Conservation (phyloP, 768 basidiomycete species). For the Tulasnella sp. region DNA sequence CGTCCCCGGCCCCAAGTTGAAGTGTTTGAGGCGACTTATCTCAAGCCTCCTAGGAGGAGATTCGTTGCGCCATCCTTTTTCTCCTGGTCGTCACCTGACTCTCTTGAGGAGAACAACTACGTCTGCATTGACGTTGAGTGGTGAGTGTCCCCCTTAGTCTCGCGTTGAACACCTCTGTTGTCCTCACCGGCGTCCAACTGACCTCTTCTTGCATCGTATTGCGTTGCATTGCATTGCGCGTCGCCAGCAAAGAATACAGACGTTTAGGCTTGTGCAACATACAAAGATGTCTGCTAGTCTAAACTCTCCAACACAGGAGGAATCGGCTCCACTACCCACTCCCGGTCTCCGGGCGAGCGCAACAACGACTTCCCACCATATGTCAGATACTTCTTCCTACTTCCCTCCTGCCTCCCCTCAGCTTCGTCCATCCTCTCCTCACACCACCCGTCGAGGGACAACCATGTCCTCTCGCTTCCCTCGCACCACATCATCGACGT, state of each 20-base stretch:
- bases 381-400: conserved; percentile 11
- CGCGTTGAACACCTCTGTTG: neutral
- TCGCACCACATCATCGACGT: conserved; percentile 9
- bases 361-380: neutral
- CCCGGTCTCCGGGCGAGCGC: neutral
- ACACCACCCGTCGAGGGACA: neutral
- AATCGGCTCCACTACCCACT: neutral
- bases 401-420: conserved; percentile 9
- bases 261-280: neutral
- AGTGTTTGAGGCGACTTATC: neutral
- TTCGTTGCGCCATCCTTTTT: neutral
- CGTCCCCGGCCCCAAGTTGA: neutral
- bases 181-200: neutral
- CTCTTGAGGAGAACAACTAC: neutral
- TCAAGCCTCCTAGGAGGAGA: neutral
- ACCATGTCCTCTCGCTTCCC: conserved; percentile 12
- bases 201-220: neutral
- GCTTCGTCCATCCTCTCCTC: conserved; percentile 7
- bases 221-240: neutral
- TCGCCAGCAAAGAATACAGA: neutral
- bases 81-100: neutral
- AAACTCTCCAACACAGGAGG: conserved; percentile 12
- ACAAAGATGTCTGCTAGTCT: conserved; percentile 2
- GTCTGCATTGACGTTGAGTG: neutral
- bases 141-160: neutral